Conservation (phyloP, 2,329 filamentous ascomycete species). For the Claviceps sp. region DNA sequence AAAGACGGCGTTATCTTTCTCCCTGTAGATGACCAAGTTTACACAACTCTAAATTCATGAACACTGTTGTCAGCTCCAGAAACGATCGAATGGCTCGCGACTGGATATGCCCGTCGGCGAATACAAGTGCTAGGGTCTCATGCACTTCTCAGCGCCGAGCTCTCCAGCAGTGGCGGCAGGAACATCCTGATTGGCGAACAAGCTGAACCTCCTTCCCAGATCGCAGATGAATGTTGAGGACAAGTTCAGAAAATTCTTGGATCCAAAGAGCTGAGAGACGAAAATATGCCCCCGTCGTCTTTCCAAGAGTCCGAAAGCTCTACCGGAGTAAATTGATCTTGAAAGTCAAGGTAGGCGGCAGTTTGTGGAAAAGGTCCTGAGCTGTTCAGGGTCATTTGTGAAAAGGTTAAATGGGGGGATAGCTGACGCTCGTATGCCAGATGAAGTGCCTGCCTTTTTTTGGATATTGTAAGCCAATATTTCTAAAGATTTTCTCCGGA, state of each 20-base stretch:
- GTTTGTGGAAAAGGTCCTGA: slow-evolving; percentile 5
- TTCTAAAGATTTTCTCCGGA: slow-evolving; percentile 24
- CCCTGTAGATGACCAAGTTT: slow-evolving; percentile 16
- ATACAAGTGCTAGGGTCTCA: slow-evolving; percentile 40
- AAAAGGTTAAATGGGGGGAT: slow-evolving; percentile 15
- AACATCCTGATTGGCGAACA: slow-evolving; percentile 34
- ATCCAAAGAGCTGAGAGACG: slow-evolving; percentile 16
- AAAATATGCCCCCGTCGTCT: background rate
- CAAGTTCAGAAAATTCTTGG: slow-evolving; percentile 25
- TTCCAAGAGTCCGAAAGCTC: background rate
- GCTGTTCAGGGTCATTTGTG: slow-evolving; percentile 18
- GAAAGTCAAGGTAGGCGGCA: slow-evolving; percentile 10
- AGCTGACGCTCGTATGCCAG: slow-evolving; percentile 23
- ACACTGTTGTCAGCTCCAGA: slow-evolving; percentile 8
- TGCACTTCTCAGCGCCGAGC: slow-evolving; percentile 37
- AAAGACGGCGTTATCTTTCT: slow-evolving; percentile 11
- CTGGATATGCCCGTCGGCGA: slow-evolving; percentile 40
- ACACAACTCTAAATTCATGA: slow-evolving; percentile 25
- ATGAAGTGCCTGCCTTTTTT: slow-evolving; percentile 14
- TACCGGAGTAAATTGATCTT: background rate
- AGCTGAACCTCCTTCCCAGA: background rate
- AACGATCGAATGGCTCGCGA: slow-evolving; percentile 12
- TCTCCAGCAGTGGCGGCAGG: slow-evolving; percentile 49
- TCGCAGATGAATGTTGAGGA: slow-evolving; percentile 16
- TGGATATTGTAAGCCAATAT: slow-evolving; percentile 25